phyloP scores from a whole-genome alignment of 192 early-diverging fungal genomes.

The Podila horticola region DNA sequence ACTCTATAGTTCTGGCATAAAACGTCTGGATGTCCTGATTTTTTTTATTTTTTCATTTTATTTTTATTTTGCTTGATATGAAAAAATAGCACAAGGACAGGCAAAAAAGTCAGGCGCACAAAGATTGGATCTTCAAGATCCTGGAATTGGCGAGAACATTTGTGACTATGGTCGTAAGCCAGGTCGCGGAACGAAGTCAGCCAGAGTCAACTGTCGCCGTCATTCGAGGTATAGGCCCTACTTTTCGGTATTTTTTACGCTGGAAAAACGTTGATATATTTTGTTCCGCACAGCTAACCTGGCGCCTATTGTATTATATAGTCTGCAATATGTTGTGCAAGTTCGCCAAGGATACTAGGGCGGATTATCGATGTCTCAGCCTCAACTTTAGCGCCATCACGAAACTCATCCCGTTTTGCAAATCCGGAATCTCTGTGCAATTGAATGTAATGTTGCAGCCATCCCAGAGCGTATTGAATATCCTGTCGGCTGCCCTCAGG shows the following conservation, averaged over 20 bases:
- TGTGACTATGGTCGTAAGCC: not conserved
- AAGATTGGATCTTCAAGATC: not conserved
- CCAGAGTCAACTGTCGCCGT: not conserved
- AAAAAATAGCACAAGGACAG: not conserved
- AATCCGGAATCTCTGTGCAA: not conserved
- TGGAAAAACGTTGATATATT: not conserved
- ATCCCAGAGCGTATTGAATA: not conserved
- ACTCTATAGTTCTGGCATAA: too few relatives aligned
- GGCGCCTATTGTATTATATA: not conserved
- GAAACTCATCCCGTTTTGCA: not conserved
- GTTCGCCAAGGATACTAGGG: conserved; percentile 17
- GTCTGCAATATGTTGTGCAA: conserved; percentile 36
- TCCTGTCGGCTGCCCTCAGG: too few relatives aligned
- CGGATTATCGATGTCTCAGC: conserved; percentile 8
- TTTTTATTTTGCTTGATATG: too few relatives aligned
- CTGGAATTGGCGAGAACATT: not conserved
- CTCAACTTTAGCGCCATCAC: not conserved
- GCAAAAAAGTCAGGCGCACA: not conserved
- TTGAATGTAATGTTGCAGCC: not conserved
- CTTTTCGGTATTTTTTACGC: not conserved
- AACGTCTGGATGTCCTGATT: too few relatives aligned
- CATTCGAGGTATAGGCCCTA: conserved; percentile 16
- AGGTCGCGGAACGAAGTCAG: not conserved
- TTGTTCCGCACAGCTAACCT: not conserved
- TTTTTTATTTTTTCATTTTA: too few relatives aligned